phyloP scores from a whole-genome alignment of 2,329 filamentous ascomycete genomes.

The Penicillium vulpinum region DNA sequence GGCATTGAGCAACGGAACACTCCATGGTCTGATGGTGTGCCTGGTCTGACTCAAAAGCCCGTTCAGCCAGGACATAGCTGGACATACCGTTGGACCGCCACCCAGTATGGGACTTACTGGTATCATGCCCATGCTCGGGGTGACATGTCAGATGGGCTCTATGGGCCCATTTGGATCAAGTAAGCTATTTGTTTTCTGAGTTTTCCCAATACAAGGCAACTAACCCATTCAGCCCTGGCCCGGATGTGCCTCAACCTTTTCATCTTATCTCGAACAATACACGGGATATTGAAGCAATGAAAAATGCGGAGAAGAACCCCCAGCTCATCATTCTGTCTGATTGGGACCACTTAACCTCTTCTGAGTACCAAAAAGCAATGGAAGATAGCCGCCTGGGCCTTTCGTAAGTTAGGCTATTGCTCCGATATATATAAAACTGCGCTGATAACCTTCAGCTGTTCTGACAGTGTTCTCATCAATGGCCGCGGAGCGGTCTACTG shows the following conservation, averaged over 20 bases:
- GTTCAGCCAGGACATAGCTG: conserved; percentile 54
- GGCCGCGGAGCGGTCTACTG: conserved; percentile 60
- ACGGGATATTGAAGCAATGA: conserved; percentile 46
- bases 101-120: conserved; percentile 59
- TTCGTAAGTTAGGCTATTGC: conserved; percentile 12
- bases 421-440: too few species aligned
- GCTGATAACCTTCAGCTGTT: conserved; percentile 49
- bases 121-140: conserved; percentile 36
- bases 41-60: conserved; percentile 56
- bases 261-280: conserved; percentile 48
- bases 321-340: conserved; percentile 57
- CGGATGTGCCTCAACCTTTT: conserved; percentile 50
- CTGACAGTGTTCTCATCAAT: conserved; percentile 62
- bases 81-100: conserved; percentile 55
- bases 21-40: conserved; percentile 61
- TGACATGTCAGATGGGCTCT: conserved; percentile 58
- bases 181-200: conserved; percentile 3
- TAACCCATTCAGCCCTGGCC: conserved; percentile 45
- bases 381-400: conserved; percentile 23
- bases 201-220: background rate
- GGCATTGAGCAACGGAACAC: conserved; percentile 52
- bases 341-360: conserved; percentile 56
- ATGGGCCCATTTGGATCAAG: conserved; percentile 48
- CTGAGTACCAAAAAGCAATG: conserved; percentile 41
- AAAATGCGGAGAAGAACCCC: conserved; percentile 50